Base-by-base conservation (phyloP, 1,284 basidiomycete species). In the Austroboletus niveus region DNA sequence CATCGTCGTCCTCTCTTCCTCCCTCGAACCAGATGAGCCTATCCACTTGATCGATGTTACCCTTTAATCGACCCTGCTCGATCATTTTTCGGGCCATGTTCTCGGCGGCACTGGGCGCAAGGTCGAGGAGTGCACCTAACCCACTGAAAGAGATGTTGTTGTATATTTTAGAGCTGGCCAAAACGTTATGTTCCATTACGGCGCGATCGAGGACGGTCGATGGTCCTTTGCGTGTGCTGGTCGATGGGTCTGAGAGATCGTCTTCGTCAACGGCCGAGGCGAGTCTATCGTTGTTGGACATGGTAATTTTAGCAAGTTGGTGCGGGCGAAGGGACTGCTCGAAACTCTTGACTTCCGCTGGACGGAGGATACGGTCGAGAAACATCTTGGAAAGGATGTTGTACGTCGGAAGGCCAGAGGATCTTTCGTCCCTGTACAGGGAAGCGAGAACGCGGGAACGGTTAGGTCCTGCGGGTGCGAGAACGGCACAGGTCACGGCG, bases 351-450 rank as follows among this genome's bases (percentile, higher is more conserved):
- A 99, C 83, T 72, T 98, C 95, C 47, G 82, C 78, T 0, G 92
- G 80, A 42, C 93, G 87, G 41, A 99, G 83, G 63, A 99, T 97
- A 58, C 94, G 94, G 65, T 98, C 95, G 58, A 97, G 84, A 71
- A 98, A 94, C 90, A 98, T 98, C 65, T 98, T 98, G 48, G 88
- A 87, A 27, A 99, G 83, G 69, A 99, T 94, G 62, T 89, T 92
- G 69, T 88, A 88, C 27, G 92, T 87, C 12, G 87, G 82, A 12
- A 94, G 81, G 20, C 89, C 82, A 12, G 77, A 63, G 0, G 92
- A 87, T 34, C 97, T 87, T 65, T 98, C 95, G 69, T 99, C 97
- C 44, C 96, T 83, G 68, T 93, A 95, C 48, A 99, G 80, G 24
- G 93, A 88, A 7, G 94, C 92, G 46, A 99, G 82, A 8, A 98